Percentiles rank a stretch among this genome's conserved stretches.
phyloP scores from a whole-genome alignment of 257 asterid species.

The Haberlea rhodopensis region DNA sequence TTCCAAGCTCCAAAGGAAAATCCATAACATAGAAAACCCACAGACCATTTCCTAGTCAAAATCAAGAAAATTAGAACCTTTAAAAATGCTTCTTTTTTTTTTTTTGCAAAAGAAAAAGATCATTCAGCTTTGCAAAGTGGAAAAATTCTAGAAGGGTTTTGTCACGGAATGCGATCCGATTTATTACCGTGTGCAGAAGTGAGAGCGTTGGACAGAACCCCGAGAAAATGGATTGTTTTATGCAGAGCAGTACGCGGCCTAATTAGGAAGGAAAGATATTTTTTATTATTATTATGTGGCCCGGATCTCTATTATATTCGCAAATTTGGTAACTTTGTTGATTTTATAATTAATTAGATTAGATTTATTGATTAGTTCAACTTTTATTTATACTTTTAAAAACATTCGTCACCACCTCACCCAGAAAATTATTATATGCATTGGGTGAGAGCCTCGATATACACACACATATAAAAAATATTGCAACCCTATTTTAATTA shows the following conservation, averaged over 20 bases:
- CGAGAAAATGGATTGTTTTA: conserved; percentile 12
- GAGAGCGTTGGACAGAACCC: conserved; percentile 9
- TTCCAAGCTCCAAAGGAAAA: background rate
- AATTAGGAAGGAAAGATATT: conserved; percentile 4
- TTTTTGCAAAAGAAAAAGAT: conserved; percentile 11
- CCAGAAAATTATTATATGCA: too few relatives aligned
- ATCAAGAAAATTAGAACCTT: background rate
- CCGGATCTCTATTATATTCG: conserved; percentile 29
- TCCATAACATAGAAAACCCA: background rate
- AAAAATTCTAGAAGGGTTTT: conserved; percentile 6
- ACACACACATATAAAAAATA: too few relatives aligned
- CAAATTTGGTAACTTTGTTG: background rate
- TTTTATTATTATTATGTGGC: background rate
- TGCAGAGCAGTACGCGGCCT: conserved; percentile 23
- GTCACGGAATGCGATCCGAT: conserved; percentile 28
- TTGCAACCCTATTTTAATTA: too few relatives aligned
- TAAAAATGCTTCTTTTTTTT: background rate
- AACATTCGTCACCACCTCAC: too few relatives aligned
- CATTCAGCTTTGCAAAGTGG: conserved; percentile 12
- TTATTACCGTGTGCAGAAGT: conserved; percentile 14
- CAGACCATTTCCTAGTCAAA: background rate
- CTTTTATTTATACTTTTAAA: too few relatives aligned
- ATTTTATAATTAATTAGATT: too few relatives aligned
- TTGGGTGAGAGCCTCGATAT: too few relatives aligned
- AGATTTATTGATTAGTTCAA: background rate